A percentile compares a stretch with the other conserved stretches of the same genome.
These are phyloP conservation scores for Hydnum rufescens DNA, from an alignment of 768 basidiomycete genomes.

Conservation along the genomic window DNA sequence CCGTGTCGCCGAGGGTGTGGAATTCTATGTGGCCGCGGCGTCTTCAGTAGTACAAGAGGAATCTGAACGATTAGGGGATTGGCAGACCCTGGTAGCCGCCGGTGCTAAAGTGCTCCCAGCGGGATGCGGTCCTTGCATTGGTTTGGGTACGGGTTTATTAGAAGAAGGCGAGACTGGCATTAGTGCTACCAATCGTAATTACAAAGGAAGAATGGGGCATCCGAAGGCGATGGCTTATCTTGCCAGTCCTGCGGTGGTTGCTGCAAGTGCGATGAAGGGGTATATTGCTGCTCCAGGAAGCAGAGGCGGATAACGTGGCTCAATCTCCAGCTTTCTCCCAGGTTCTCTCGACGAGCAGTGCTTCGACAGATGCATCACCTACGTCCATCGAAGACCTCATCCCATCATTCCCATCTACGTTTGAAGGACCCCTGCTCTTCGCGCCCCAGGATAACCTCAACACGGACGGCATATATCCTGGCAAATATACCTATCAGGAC, in stretches of 20 bases:
- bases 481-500: conserved; percentile 98
- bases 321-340: conserved; percentile 25
- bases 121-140: conserved; percentile 96
- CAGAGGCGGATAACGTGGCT: conserved; percentile 29
- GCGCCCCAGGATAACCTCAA: conserved; percentile 93
- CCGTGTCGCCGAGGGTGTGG: conserved; percentile 69
- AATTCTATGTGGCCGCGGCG: conserved; percentile 95
- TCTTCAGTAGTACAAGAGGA: conserved; percentile 83
- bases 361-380: conserved; percentile 14
- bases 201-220: conserved; percentile 96
- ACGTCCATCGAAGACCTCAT: conserved; percentile 40
- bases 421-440: conserved; percentile 76
- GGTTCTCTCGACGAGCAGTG: conserved; percentile 21
- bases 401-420: conserved; percentile 62
- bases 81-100: conserved; percentile 67
- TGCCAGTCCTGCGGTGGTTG: conserved; percentile 91
- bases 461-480: conserved; percentile 96
- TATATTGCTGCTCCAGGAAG: conserved; percentile 61
- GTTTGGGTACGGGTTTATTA: conserved; percentile 76
- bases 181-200: conserved; percentile 96
- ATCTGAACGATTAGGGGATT: conserved; percentile 67
- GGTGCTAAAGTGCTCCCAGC: conserved; percentile 88
- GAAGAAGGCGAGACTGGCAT: conserved; percentile 93
- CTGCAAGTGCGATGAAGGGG: conserved; percentile 84
- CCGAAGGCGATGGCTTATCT: conserved; percentile 92